Evolutionary conservation across 495 filamentous ascomycete genomes (phyloP), one percentile per base, ranked within the genome.

Genomic region (Hypomontagnella monticulosa): DNA sequence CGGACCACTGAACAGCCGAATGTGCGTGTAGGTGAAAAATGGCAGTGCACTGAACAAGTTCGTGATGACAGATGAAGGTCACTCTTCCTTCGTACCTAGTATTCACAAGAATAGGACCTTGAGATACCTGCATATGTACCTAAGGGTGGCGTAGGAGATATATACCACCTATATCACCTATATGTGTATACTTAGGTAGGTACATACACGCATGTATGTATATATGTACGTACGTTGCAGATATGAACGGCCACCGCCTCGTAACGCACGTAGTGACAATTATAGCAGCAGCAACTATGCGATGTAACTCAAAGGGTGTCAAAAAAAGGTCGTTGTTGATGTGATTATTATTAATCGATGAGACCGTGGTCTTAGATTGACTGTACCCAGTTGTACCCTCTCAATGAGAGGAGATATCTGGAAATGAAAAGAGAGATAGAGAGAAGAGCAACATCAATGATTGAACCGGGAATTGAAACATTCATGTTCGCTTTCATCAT

Each of bases 271-370:
- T 67, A 49, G 47, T 41, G 47, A 61, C 60, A 69, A 44, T 63
- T 63, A 69, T 69, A 69, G 66, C 40, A 69, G 63, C 50, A 69
- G 66, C 40, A 69, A 69, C 50, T 47, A 63, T 64, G 66, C 60
- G 40, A 69, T 69, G 66, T 58, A 64, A 69, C 66, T 60, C 40
- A 43, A 69, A 69, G 66, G 60, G 66, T 69, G 59, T 60, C 49
- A 67, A 63, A 63, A 58, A 19, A 36, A 20, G 18, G 14, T 53
- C 40, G 55, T 50, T 67, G 51, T 59, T 59, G 52, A 59, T 60
- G 44, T 59, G 49, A 68, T 60, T 37, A 52, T 69, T 63, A 68
- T 68, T 68, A 61, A 63, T 56, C 42, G 56, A 64, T 64, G 60
- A 69, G 66, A 69, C 66, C 33, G 33, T 57, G 30, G 65, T 63